Evolutionary conservation across 805 yeast genomes (phyloP).

Genomic region (Saccharomycopsis fermentans): DNA sequence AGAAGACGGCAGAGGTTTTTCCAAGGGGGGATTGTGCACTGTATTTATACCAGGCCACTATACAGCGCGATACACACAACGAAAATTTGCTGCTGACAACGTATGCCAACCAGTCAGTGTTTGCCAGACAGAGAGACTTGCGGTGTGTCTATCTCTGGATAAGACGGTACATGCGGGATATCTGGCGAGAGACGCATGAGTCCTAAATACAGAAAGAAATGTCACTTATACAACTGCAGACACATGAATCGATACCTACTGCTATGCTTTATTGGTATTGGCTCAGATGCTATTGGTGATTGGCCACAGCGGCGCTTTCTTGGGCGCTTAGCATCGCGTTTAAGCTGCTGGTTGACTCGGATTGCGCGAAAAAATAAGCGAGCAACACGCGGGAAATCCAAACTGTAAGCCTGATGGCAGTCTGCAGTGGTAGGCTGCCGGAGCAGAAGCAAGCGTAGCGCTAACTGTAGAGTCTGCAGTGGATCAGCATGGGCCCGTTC

Average conservation of each 20-base stretch:
- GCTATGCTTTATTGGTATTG: no score
- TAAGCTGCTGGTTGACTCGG: no score
- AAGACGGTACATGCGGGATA: slow-evolving; percentile 1
- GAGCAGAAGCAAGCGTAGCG: no score
- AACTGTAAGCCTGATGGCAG: no score
- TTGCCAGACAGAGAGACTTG: not conserved
- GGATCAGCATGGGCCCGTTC: no score
- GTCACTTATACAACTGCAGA: not conserved
- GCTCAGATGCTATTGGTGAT: not conserved
- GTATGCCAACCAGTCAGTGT: not conserved
- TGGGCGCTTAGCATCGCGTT: no score
- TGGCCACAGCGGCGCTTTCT: not conserved
- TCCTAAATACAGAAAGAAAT: not conserved
- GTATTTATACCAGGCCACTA: not conserved
- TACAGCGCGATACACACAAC: not conserved
- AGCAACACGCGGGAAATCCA: no score
- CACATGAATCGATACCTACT: no score
- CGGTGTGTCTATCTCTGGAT: not conserved
- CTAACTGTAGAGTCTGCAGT: no score
- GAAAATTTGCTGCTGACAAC: not conserved
- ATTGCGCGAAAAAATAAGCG: no score
- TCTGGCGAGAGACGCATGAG: not conserved
- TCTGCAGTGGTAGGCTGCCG: no score
- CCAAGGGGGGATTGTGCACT: not conserved
- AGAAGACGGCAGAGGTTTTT: no score